Base-by-base conservation (phyloP, 2,329 filamentous ascomycete genomes). In the Aureobasidium sp. region DNA sequence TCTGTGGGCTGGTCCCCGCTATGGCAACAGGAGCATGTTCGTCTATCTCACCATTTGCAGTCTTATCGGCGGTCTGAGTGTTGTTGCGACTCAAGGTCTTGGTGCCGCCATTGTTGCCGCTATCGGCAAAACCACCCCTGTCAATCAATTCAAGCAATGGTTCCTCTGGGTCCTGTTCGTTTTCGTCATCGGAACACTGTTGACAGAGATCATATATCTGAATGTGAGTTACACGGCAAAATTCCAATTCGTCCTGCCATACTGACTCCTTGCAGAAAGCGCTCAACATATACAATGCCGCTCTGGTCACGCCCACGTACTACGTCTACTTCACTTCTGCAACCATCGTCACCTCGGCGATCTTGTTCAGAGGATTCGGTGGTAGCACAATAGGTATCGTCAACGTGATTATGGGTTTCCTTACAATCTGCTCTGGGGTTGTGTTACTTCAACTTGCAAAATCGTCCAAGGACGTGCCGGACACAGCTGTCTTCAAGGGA, bases 261-360 rank as follows among this genome's bases (percentile, higher is more conserved):
- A 14, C 61, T 41, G 63, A 75, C 81, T 63, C 80, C 67, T 45
- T 47, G 45, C 76, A 97, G 92, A 99, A 99, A 97, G 94, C 94
- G 6, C 82, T 97, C 62, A 97, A 99, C 71, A 77, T 99, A 55
- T 97, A 93, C 81, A 97, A 99, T 70, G 94, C 94, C 41, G 93
- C 94, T 8, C 83, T 99, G 67, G 94, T 99, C 64, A 99, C 94
- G 0, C 94, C 94, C 0, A 99, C 94, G 2, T 99, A 99, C 77
- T 99, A 99, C 74, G 94, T 99, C 67, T 93, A 95, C 79, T 99
- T 99, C 74, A 99, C 94, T 42, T 96, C 88, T 68, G 89, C 91
- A 5, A 97, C 94, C 22, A 97, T 99, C 67, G 84, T 97, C 68
- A 95, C 92, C 6, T 97, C 93, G 0, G 89, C 92, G 3, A 87